These are phyloP conservation scores for Lipomyces lipofer DNA, from an alignment of 805 yeast genomes.

Conservation along the genomic window DNA sequence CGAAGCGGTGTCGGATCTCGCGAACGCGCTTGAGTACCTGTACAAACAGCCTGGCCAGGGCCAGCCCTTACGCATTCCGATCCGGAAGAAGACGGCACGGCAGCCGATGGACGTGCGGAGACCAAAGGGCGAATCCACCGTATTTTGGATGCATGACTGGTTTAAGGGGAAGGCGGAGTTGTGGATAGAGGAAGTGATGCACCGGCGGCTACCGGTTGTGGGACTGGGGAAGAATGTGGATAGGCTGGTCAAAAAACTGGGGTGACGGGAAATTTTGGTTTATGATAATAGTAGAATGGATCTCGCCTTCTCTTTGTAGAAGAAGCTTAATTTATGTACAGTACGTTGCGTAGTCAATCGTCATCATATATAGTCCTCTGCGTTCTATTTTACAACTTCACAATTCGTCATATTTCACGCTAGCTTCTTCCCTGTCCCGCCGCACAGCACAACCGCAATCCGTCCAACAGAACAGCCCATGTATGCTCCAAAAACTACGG, in stretches of 20 bases:
- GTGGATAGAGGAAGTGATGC: constrained; percentile 21
- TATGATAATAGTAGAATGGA: no score
- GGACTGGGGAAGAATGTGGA: constrained; percentile 18
- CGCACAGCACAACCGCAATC: constrained; percentile 36
- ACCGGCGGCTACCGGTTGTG: constrained; percentile 10
- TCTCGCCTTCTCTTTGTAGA: no score
- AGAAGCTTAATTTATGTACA: no score
- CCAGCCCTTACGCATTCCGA: neutral
- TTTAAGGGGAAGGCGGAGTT: constrained; percentile 21
- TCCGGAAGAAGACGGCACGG: neutral
- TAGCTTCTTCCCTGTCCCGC: neutral
- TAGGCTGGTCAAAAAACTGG: constrained; percentile 4
- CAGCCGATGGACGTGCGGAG: constrained; percentile 26
- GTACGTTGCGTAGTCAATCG: no score
- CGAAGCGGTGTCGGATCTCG: constrained; percentile 29
- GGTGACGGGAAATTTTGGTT: no score
- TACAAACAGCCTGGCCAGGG: constrained; percentile 18
- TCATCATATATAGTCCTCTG: no score
- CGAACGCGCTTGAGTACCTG: constrained; percentile 26
- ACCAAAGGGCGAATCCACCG: constrained; percentile 15
- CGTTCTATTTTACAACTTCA: no score
- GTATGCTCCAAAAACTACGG: constrained; percentile 76
- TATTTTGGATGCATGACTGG: constrained; percentile 30
- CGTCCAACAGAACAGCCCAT: constrained; percentile 70
- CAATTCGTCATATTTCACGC: neutral